Base-by-base conservation (phyloP, 1,284 basidiomycete species). In the Volvariella volvacea region DNA sequence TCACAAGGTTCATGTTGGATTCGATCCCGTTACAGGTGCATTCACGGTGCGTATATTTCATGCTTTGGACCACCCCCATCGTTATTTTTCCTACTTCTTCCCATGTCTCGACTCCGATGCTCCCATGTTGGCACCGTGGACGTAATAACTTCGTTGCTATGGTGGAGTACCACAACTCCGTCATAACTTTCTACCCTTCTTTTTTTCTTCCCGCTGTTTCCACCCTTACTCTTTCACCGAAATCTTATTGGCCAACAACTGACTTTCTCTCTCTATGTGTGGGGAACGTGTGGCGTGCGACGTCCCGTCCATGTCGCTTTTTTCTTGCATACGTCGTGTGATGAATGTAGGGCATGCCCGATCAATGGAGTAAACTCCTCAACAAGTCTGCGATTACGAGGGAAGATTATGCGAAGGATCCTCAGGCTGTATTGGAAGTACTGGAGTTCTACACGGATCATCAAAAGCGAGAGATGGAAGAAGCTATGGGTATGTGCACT, bases 401-500 rank as follows among this genome's bases (percentile, higher is more conserved):
- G 46, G 95, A 98, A 67, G 95, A 99, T 63, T 97, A 97, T 49
- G 92, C 90, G 9, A 91, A 89, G 61, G 89, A 99, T 59, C 95
- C 95, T 0, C 94, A 98, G 58, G 95, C 95, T 1, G 95, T 99
- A 12, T 74, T 98, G 14, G 95, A 98, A 52, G 95, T 97, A 0
- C 83, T 99, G 47, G 93, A 98, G 59, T 99, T 98, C 69, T 98
- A 98, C 66, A 98, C 94, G 10, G 92, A 96, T 61, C 92, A 93
- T 56, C 92, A 97, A 70, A 93, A 92, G 63, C 81, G 87, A n/a
- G 88, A 89, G 58, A 67, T 88, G 58, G 91, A 94, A 55, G 70
- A 28, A 12, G 25, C 76, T 42, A 55, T 65, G 48, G 58, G 70
- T 31, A 55, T 71, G 50, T 65, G 65, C 63, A 42, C 52, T 49